phyloP scores from a whole-genome alignment of 495 filamentous ascomycete species.

The Aspergillus diversus region DNA sequence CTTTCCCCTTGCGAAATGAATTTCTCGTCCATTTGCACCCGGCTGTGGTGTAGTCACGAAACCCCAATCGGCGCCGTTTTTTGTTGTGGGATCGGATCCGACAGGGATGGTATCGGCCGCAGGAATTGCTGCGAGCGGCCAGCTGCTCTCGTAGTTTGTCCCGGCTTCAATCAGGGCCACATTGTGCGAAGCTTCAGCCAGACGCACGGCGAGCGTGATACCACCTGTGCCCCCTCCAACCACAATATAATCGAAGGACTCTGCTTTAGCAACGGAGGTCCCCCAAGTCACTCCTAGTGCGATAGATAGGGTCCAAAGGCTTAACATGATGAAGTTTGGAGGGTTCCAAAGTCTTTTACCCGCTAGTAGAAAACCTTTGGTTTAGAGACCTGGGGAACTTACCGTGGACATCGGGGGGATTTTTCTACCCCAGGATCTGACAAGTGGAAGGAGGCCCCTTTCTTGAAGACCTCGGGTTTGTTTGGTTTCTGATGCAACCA shows the following conservation, averaged over 20 bases:
- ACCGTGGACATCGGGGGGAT: too few species aligned
- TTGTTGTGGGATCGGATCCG: conserved; percentile 35
- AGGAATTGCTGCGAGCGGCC: conserved; percentile 50
- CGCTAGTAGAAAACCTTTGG: too few species aligned
- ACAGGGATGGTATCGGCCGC: conserved; percentile 36
- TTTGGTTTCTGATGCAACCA: too few species aligned
- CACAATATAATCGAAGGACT: conserved; percentile 53
- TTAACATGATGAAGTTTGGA: too few species aligned
- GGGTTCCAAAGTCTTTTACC: too few species aligned
- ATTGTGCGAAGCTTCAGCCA: conserved; percentile 39
- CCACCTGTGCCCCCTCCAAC: conserved; percentile 59
- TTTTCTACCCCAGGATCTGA: too few species aligned
- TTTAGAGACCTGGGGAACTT: too few species aligned
- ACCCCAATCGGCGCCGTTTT: conserved; percentile 53
- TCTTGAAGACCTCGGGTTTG: too few species aligned
- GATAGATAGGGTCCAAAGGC: too few species aligned
- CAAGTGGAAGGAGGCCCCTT: too few species aligned
- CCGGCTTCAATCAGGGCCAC: conserved; percentile 63
- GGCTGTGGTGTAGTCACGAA: conserved; percentile 37
- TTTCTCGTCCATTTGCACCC: conserved; percentile 38
- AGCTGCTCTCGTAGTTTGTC: conserved; percentile 54
- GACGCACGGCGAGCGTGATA: conserved; percentile 47
- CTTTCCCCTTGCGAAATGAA: conserved; percentile 47
- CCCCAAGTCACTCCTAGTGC: too few species aligned
- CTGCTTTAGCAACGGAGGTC: neutral